A percentile compares a stretch with the other conserved stretches of the same genome.
Conservation (phyloP, 257 asterid species). For the Ilex asprella region DNA sequence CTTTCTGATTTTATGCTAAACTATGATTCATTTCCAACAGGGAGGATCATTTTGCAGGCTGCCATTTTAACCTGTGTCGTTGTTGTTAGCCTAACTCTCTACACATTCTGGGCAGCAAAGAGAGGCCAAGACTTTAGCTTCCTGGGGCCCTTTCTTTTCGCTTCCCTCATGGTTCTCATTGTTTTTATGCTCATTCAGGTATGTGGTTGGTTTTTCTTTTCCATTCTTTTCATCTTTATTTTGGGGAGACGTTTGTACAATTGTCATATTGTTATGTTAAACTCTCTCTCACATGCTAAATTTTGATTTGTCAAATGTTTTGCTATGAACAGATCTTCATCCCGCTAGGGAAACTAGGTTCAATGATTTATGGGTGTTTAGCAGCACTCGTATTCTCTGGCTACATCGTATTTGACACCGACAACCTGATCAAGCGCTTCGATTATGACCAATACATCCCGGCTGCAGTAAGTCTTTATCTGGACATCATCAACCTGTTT, state of each 20-base stretch:
- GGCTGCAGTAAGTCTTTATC: constrained; percentile 45
- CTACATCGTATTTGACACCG: constrained; percentile 57
- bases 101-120: constrained; percentile 62
- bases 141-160: constrained; percentile 58
- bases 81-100: constrained; percentile 41
- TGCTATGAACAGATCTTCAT: constrained; percentile 31
- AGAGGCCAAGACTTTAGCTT: constrained; percentile 58
- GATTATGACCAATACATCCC: constrained; percentile 50
- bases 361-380: constrained; percentile 37
- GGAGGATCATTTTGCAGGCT: constrained; percentile 43
- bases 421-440: constrained; percentile 56
- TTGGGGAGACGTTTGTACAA: too few relatives aligned
- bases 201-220: too few relatives aligned
- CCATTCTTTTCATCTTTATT: too few relatives aligned
- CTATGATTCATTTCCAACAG: constrained; percentile 15
- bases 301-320: neutral
- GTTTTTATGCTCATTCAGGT: constrained; percentile 53
- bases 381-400: constrained; percentile 59
- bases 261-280: too few relatives aligned
- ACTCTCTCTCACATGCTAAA: too few relatives aligned
- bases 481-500: constrained; percentile 57
- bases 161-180: constrained; percentile 37
- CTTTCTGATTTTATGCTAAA: neutral
- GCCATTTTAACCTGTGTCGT: constrained; percentile 50
- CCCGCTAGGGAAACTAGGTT: constrained; percentile 32